These are phyloP conservation scores for Globisporangium cystogenes DNA, from an alignment of 352 stramenopile genomes.

Conservation along the genomic window DNA sequence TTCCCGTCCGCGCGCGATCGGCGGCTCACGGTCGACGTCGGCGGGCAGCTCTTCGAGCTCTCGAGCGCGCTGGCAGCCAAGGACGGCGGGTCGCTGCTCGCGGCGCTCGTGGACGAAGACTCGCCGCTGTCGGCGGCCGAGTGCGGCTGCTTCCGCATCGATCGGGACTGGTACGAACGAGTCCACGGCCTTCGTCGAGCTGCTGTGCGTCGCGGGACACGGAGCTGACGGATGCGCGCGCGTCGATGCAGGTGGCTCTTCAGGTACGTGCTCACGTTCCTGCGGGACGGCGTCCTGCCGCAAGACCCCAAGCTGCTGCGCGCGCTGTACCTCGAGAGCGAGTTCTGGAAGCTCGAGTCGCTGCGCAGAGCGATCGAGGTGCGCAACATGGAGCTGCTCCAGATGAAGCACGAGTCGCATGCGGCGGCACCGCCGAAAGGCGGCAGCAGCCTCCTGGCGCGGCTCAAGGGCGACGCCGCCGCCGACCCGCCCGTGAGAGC, in stretches of 20 bases:
- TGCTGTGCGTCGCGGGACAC: neutral
- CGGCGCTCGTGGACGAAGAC: constrained; percentile 57
- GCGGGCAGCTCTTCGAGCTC: constrained; percentile 69
- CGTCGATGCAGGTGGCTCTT: constrained; percentile 49
- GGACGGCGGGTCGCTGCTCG: constrained; percentile 55
- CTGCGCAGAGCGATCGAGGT: constrained; percentile 70
- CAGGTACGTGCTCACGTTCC: constrained; percentile 70
- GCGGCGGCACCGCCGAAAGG: too few relatives aligned
- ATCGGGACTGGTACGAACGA: constrained; percentile 50
- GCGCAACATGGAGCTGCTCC: constrained; percentile 59
- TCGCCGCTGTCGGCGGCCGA: constrained; percentile 51
- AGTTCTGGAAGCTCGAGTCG: constrained; percentile 82
- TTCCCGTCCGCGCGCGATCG: constrained; percentile 42
- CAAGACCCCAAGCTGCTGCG: constrained; percentile 60
- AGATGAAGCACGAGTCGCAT: constrained; percentile 26
- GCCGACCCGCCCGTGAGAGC: constrained; percentile 1
- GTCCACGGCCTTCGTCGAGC: neutral
- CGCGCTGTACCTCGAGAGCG: constrained; percentile 68
- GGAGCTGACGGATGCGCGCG: neutral
- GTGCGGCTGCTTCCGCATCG: constrained; percentile 65
- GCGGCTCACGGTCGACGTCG: constrained; percentile 58
- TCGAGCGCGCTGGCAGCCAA: constrained; percentile 40
- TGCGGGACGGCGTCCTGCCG: constrained; percentile 68
- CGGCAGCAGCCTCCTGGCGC: neutral
- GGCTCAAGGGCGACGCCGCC: constrained; percentile 11